Conservation (phyloP, 75 land plant genomes). For the Cryptomeria japonica region DNA sequence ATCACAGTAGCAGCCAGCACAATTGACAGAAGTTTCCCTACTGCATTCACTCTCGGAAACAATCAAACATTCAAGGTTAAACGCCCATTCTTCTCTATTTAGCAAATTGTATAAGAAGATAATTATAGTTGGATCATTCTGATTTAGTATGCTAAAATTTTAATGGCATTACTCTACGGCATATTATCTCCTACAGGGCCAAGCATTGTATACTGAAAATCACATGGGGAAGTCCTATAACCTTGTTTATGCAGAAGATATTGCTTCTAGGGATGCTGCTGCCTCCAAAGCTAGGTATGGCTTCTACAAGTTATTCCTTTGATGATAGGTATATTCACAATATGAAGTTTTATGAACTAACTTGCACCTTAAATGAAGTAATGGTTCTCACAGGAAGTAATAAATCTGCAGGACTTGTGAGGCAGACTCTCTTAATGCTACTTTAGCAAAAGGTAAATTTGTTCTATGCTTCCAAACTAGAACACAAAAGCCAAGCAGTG, state of each 20-base stretch:
- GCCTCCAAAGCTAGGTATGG: conserved; percentile 31
- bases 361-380: background rate
- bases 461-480: conserved; percentile 44
- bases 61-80: conserved; percentile 26
- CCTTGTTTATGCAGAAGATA: conserved; percentile 42
- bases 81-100: background rate
- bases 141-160: background rate
- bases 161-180: background rate
- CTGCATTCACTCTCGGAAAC: conserved; percentile 44
- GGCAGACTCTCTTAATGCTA: conserved; percentile 33
- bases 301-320: background rate
- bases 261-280: conserved; percentile 25
- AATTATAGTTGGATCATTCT: background rate
- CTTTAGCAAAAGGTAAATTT: conserved; percentile 48
- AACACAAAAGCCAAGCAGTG: conserved; percentile 24
- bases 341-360: background rate
- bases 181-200: conserved; percentile 32
- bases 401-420: conserved; percentile 33
- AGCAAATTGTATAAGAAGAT: background rate
- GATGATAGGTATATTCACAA: background rate
- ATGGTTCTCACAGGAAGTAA: conserved; percentile 7
- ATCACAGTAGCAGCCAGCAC: conserved; percentile 41
- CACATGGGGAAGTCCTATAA: conserved; percentile 13
- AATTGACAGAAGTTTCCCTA: conserved; percentile 44
- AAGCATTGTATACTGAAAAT: conserved; percentile 27